Evolutionary conservation across 1,284 basidiomycete genomes (phyloP).

Genomic region (Agaricales sp.): DNA sequence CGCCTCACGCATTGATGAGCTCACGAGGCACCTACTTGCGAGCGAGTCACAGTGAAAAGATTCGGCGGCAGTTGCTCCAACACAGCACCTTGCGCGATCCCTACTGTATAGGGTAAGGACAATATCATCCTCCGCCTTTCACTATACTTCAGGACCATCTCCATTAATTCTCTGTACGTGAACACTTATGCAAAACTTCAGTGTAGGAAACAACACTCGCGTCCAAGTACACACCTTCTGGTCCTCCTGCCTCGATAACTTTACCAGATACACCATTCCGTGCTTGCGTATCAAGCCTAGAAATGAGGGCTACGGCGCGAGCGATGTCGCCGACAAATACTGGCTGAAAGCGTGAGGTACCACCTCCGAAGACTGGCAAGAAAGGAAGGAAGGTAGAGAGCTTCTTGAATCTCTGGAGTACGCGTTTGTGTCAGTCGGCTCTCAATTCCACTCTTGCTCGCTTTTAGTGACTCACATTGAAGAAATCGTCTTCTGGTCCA

Average conservation of each 20-base stretch:
- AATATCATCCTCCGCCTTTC: slow-evolving; percentile 43
- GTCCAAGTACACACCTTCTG: slow-evolving; percentile 35
- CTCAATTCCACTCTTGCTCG: slow-evolving; percentile 6
- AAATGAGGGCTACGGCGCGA: slow-evolving; percentile 45
- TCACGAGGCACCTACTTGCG: slow-evolving; percentile 33
- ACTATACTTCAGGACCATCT: slow-evolving; percentile 45
- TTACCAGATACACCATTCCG: slow-evolving; percentile 36
- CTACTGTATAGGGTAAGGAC: slow-evolving; percentile 50
- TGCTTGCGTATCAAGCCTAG: slow-evolving; percentile 32
- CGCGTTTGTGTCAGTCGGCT: not conserved
- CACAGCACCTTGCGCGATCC: slow-evolving; percentile 48
- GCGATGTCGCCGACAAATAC: slow-evolving; percentile 62
- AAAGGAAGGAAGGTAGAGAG: slow-evolving; percentile 53
- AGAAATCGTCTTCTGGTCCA: slow-evolving; percentile 65
- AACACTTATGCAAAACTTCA: slow-evolving; percentile 31
- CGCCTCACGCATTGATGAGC: not conserved
- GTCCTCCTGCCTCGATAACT: slow-evolving; percentile 60
- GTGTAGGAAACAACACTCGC: not conserved
- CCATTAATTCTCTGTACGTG: slow-evolving; percentile 56
- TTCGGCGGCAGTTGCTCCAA: slow-evolving; percentile 54
- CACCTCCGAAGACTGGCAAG: slow-evolving; percentile 64
- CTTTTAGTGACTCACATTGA: slow-evolving; percentile 44
- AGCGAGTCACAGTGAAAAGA: slow-evolving; percentile 54
- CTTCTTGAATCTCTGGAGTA: slow-evolving; percentile 44
- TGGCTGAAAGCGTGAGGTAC: slow-evolving; percentile 54